Evolutionary conservation across 306 rosid genomes (phyloP), one percentile per base, ranked within the genome.

Genomic region (Cucurbita moschata): DNA sequence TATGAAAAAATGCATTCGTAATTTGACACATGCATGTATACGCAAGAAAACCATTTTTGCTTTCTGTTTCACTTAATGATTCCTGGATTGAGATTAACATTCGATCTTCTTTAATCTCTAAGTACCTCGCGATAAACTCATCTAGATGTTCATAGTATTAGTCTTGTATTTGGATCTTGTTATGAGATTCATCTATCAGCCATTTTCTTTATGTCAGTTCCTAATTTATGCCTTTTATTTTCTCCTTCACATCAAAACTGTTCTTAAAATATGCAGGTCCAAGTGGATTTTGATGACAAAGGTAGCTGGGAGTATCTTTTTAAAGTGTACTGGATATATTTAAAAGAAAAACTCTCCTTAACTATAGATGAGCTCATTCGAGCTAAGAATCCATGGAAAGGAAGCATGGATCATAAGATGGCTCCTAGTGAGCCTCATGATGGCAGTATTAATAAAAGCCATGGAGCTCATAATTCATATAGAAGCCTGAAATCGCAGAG

Each of bases 271-370:
- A 23, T 47, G 77, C 85, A 86, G 87, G 81, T 77, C 65, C 84
- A 81, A 77, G 99, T 91, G 80, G 97, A 95, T 88, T 95, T 95
- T 81, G 99, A 95, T 78, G 99, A 95, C 86, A 87, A 79, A 81
- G 87, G 82, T 84, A 95, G 97, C 79, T 95, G 97, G 97, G 99
- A 95, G 88, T 95, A 95, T 88, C 99, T 95, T 76, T 95, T 95
- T 86, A 95, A 95, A 88, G 85, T 91, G 76, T 95, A 95, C 76
- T 95, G 99, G 99, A 55, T 81, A 50, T 82, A 79, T 76, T 81
- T 95, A 85, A 91, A 95, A 77, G 86, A 70, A 75, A 87, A 88
- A 76, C 72, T 91, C 4, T 91, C 96, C 35, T 88, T 95, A 81
- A 89, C 96, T 39, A 67, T 86, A 64, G 96, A 91, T 75, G 99